phyloP scores from a whole-genome alignment of 2,329 filamentous ascomycete species.

The Aspergillus felis region DNA sequence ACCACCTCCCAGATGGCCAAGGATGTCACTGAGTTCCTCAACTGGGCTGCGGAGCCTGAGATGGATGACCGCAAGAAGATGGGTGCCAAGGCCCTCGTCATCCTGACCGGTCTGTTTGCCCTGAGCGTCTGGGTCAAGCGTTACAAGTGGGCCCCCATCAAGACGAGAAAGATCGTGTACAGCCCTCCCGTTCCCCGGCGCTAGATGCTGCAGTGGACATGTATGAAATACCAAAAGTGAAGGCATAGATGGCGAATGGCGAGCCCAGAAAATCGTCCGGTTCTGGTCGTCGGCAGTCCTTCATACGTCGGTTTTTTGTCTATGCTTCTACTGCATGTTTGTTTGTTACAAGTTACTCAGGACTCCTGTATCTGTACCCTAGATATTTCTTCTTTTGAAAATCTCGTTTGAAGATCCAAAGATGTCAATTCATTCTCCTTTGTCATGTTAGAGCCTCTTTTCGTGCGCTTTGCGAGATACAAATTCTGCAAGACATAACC shows the following conservation, averaged over 20 bases:
- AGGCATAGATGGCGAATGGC: slow-evolving; percentile 20
- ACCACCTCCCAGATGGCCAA: slow-evolving; percentile 99
- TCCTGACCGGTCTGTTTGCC: slow-evolving; percentile 74
- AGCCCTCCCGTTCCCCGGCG: slow-evolving; percentile 60
- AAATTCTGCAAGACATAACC: not conserved
- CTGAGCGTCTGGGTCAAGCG: slow-evolving; percentile 97
- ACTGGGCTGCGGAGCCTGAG: slow-evolving; percentile 98
- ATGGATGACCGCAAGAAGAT: slow-evolving; percentile 99
- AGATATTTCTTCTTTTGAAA: slow-evolving; percentile 40
- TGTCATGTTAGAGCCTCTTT: slow-evolving; percentile 2
- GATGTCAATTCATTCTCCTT: slow-evolving; percentile 37
- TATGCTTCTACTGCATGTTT: slow-evolving; percentile 29
- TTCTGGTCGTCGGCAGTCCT: slow-evolving; percentile 21
- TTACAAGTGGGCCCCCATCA: slow-evolving; percentile 98
- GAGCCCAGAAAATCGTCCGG: slow-evolving; percentile 23
- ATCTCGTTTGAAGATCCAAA: slow-evolving; percentile 37
- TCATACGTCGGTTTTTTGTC: slow-evolving; percentile 26
- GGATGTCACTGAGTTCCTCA: slow-evolving; percentile 97
- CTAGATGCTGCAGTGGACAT: slow-evolving; percentile 26
- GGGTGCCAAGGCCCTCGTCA: slow-evolving; percentile 91
- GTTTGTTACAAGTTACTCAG: slow-evolving; percentile 36
- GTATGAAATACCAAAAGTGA: slow-evolving; percentile 29
- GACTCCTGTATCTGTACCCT: slow-evolving; percentile 42
- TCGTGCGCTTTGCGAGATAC: slow-evolving; percentile 1
- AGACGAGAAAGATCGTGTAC: slow-evolving; percentile 91